These are phyloP conservation scores for Paxillus involutus DNA, from an alignment of 768 basidiomycete species.

Conservation along the genomic window DNA sequence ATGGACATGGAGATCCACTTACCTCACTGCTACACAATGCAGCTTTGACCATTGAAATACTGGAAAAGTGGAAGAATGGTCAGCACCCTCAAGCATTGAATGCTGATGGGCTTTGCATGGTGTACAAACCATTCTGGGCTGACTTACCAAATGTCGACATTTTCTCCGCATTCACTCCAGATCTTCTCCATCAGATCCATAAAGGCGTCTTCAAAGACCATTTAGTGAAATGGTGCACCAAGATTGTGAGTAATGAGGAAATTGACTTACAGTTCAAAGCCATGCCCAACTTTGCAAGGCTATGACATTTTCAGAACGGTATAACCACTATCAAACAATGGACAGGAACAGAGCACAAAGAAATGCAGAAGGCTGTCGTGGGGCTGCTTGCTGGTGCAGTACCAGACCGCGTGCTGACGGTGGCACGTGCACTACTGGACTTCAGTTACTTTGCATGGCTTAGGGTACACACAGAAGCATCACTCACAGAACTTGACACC, in stretches of 20 bases:
- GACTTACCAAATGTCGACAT: slow-evolving; percentile 41
- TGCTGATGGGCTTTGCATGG: not conserved
- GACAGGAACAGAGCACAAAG: slow-evolving; percentile 44
- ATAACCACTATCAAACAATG: slow-evolving; percentile 41
- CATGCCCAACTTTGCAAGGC: slow-evolving; percentile 10
- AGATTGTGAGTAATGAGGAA: slow-evolving; percentile 7
- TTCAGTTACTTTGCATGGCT: slow-evolving; percentile 34
- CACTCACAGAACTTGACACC: slow-evolving; percentile 24
- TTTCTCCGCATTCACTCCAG: slow-evolving; percentile 35
- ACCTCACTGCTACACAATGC: not conserved
- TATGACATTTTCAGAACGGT: slow-evolving; percentile 40
- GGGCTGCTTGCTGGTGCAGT: slow-evolving; percentile 28
- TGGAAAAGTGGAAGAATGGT: slow-evolving; percentile 1
- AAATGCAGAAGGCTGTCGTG: slow-evolving; percentile 36
- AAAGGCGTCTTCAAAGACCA: slow-evolving; percentile 50
- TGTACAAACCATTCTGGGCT: slow-evolving; percentile 38
- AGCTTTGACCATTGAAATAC: not conserved
- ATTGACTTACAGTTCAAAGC: slow-evolving; percentile 14
- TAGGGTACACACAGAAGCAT: slow-evolving; percentile 25
- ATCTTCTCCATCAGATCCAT: slow-evolving; percentile 48
- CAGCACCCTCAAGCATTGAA: slow-evolving; percentile 3
- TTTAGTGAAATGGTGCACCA: slow-evolving; percentile 35
- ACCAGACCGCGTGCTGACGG: slow-evolving; percentile 17
- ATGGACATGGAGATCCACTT: slow-evolving; percentile 3
- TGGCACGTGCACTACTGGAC: slow-evolving; percentile 30